Base-by-base conservation (phyloP, 2,329 filamentous ascomycete genomes). In the Parastagonospora nodorum region DNA sequence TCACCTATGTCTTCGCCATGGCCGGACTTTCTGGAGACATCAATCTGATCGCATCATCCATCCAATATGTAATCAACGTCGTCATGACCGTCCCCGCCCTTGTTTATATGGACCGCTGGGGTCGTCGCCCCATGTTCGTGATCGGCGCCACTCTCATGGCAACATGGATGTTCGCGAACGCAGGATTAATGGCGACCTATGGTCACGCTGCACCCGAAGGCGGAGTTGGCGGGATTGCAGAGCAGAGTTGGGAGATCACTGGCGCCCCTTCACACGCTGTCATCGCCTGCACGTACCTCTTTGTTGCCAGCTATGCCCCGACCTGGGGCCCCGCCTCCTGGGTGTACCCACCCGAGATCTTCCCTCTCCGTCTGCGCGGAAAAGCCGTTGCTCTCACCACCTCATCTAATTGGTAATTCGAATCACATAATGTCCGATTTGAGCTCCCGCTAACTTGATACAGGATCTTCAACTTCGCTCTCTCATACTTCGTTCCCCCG, bases 51-150 rank as follows among this genome's bases (percentile, higher is more conserved):
- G 82, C 87, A 7, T 88, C 85, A 4, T 84, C 83, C 8, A 89
- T 90, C 55, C 85, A 89, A 48, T 90, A 89, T 68, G 80, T 92
- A 61, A 90, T 93, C 77, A 92, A 92, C 70, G 89, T 93, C 1
- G 53, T 86, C 45, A 89, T 90, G 85, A 93, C 90, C 0, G 70
- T 92, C 2, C 88, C 88, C 0, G 89, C 89, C 1, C 80, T 93
- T 19, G 74, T 92, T 49, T 92, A 79, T 76, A 82, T 92, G 62
- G 89, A 94, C 61, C 79, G 80, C 48, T 90, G 87, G 85, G 90
- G 90, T 40, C 88, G 89, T 57, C 88, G 88, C 36, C 78, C 77
- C 1, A 83, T 87, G 4, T 78, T 90, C 31, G 77, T 90, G n/a
- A 66, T 85, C 24, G 88, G 88, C 42, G 82, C 86, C 5, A 74